Conservation (phyloP, 176 grass and related monocot genomes). For the Thinopyrum elongatum region DNA sequence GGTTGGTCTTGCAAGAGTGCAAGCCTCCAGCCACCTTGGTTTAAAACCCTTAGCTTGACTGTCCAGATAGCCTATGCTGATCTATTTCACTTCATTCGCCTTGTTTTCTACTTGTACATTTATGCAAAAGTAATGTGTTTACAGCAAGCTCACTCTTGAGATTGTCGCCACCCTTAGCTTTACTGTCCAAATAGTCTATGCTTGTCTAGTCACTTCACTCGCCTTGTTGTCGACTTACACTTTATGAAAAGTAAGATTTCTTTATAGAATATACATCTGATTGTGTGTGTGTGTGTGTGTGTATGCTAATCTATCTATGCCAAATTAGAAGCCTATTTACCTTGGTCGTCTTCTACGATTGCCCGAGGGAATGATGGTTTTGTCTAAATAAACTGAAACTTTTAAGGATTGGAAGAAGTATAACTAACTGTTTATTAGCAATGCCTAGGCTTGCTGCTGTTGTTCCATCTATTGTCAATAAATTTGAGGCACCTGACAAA, state of each 20-base stretch:
- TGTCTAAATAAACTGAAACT: neutral
- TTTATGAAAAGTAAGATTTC: constrained; percentile 16
- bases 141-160: neutral
- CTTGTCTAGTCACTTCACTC: constrained; percentile 7
- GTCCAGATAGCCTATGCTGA: neutral
- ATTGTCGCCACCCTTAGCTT: neutral
- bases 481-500: neutral
- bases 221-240: constrained; percentile 18
- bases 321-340: neutral
- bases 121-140: constrained; percentile 1
- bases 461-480: neutral
- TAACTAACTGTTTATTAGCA: neutral
- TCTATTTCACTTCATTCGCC: constrained; percentile 18
- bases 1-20: neutral
- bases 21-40: neutral
- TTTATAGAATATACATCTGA: neutral
- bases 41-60: neutral
- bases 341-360: neutral
- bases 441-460: neutral
- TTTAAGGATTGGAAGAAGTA: neutral
- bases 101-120: constrained; percentile 19
- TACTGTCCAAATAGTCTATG: neutral
- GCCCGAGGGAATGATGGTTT: neutral
- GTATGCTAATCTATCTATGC: neutral
- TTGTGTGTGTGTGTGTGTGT: neutral